These are phyloP conservation scores for Suhomyces tanzawaensis DNA, from an alignment of 805 yeast species.

Conservation along the genomic window DNA sequence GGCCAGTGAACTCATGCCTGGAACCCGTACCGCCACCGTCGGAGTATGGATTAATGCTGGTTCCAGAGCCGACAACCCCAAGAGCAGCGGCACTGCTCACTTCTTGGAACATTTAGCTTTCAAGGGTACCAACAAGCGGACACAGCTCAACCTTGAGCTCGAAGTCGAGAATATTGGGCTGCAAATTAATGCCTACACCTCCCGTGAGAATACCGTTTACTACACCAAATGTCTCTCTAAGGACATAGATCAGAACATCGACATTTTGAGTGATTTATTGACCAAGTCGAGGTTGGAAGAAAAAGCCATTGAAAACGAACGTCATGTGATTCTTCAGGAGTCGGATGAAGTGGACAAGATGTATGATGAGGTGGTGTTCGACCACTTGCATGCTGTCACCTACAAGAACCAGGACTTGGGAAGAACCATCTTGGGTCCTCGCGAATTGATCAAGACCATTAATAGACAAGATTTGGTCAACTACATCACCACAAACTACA, in stretches of 20 bases:
- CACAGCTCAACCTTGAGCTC: conserved; percentile 80
- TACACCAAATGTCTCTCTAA: conserved; percentile 82
- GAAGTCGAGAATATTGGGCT: conserved; percentile 97
- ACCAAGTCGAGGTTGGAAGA: conserved; percentile 82
- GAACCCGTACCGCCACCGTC: conserved; percentile 90
- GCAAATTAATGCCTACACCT: conserved; percentile 97
- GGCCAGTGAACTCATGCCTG: conserved; percentile 85
- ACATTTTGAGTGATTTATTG: conserved; percentile 83
- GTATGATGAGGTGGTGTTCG: conserved; percentile 98
- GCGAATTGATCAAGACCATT: conserved; percentile 80
- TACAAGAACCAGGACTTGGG: conserved; percentile 91
- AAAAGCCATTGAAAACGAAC: conserved; percentile 87
- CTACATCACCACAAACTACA: conserved; percentile 83
- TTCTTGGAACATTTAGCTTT: conserved; percentile 95
- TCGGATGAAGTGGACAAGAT: conserved; percentile 97
- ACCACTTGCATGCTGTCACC: conserved; percentile 90
- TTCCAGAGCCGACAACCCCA: conserved; percentile 88
- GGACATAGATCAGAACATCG: conserved; percentile 83
- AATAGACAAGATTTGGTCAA: conserved; percentile 70
- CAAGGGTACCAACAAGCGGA: conserved; percentile 83
- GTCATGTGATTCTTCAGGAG: conserved; percentile 95
- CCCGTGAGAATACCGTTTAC: conserved; percentile 95
- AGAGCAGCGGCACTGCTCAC: conserved; percentile 93
- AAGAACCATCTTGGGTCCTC: conserved; percentile 93
- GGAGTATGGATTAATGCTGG: conserved; percentile 99